These are phyloP conservation scores for Yamadazyma sp. DNA, from an alignment of 805 yeast species.

Conservation along the genomic window DNA sequence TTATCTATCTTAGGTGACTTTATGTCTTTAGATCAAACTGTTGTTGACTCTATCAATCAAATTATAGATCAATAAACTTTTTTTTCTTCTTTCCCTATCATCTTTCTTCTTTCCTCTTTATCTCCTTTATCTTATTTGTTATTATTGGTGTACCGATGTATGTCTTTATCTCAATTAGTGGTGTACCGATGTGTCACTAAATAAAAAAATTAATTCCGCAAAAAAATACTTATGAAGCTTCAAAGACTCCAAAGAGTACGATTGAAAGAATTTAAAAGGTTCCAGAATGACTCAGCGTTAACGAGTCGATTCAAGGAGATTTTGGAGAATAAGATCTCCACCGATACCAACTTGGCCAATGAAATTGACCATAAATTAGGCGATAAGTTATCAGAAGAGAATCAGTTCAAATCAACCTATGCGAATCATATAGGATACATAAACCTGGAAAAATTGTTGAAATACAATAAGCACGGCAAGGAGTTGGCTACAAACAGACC, in stretches of 20 bases:
- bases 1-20: conserved; percentile 16
- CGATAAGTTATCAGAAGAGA: conserved; percentile 6
- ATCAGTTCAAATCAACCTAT: conserved; percentile 5
- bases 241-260: no score
- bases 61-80: no score
- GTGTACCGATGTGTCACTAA: no score
- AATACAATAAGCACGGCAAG: conserved; percentile 27
- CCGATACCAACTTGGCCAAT: conserved; percentile 6
- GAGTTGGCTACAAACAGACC: conserved; percentile 24
- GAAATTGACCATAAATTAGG: not conserved
- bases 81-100: no score
- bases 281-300: conserved; percentile 22
- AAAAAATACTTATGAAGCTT: no score
- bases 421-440: conserved; percentile 16
- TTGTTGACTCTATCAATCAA: conserved; percentile 42
- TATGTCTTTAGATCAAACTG: conserved; percentile 33
- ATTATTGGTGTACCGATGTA: no score
- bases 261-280: no score
- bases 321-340: conserved; percentile 24
- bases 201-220: no score
- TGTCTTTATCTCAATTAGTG: no score
- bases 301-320: conserved; percentile 32
- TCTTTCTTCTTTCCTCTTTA: no score
- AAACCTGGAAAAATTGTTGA: conserved; percentile 29
- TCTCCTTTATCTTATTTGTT: no score